Base-by-base conservation (phyloP, 108 stramenopile genomes). In the Skeletonema grethae region DNA sequence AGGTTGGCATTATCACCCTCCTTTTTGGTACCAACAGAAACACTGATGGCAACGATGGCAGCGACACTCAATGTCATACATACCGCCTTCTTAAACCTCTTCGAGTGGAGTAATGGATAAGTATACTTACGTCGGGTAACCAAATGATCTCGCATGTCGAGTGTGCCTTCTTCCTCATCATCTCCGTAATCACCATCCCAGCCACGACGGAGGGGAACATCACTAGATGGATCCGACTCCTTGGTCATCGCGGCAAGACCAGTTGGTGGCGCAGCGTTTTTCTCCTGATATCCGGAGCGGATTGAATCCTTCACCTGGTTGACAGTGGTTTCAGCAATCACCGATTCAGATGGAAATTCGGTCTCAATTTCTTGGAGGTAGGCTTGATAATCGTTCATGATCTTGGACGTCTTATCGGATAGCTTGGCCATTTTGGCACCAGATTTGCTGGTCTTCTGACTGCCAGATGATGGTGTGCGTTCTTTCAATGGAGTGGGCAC, bases 311-410 rank as follows among this genome's bases (percentile, higher is more conserved):
- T 35, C 15, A 39, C 36, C 24, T 63, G 36, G 24, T 39, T 18
- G 39, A 63, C 34, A 34, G 2, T 20, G 8, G 6, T 5, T 53
- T 53, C 50, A 8, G 22, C 4, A 53, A n/a, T 9, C 9, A 22
- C 18, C 22, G 6, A 9, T n/a, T 22, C 50, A 9, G 20, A 22
- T 5, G 22, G 38, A 36, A 38, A 35, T 20, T 63, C 62, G 6
- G 39, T 38, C 38, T 39, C 24, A 24, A 38, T 36, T 63, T 63
- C 62, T 61, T 61, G 59, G 29, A 61, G 59, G 20, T 63, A 63
- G 18, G 62, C 34, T 38, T 38, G 62, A 39, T 63, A 63, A 63
- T 63, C 62, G 18, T 39, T 38, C 62, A 63, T 63, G 62, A 63
- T 63, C 9, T 63, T 32, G 20, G 62, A 63, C 16, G 62, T 63